Evolutionary conservation across 495 filamentous ascomycete species (phyloP), one percentile per base, ranked within the genome.

Genomic region (Penicillium simplicissimum): DNA sequence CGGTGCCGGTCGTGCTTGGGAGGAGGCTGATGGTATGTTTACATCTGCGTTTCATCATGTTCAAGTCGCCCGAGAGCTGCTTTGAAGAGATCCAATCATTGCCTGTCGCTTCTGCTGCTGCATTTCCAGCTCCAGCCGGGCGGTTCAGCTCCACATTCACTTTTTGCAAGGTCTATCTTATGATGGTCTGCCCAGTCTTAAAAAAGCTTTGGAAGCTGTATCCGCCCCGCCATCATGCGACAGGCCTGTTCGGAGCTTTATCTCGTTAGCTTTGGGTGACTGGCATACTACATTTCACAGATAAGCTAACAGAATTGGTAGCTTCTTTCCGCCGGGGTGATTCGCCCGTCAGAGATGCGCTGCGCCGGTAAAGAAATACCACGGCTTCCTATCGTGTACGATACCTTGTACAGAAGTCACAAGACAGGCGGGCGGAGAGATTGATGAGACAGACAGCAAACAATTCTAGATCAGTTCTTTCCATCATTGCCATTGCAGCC

Each of bases 1-100:
- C 73, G 95, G 95, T 70, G 92, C 93, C 62, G 95, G 95, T 56
- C 87, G 96, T 70, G 96, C 94, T 10, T 98, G 93, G 83, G 95
- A 97, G 76, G 95, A 98, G 69, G 80, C 80, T 58, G 82, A 84
- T 67, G 71, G 82, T 84, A 79, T 59, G 80, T 78, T 65, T 49
- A 66, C 59, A 33, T 63, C 61, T 55, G 52, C 52, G 19, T 34
- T 34, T 33, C 52, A 40, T 49, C 28, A 15, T 43, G 45, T 55
- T 7, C 36, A 42, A 15, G 19, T 28, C 23, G 36, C 53, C 21
- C 53, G 36, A 53, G 33, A n/a, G 19, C n/a, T 31, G 53, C 19
- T 36, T 40, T 17, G 53, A 8, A 28, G 19, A 21, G 53, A 19
- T 55, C n/a, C 35, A 23, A 23, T 33, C 25, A 14, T 28, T 55